phyloP scores from a whole-genome alignment of 768 basidiomycete genomes.

The Rhodotorula kratochvilovae region DNA sequence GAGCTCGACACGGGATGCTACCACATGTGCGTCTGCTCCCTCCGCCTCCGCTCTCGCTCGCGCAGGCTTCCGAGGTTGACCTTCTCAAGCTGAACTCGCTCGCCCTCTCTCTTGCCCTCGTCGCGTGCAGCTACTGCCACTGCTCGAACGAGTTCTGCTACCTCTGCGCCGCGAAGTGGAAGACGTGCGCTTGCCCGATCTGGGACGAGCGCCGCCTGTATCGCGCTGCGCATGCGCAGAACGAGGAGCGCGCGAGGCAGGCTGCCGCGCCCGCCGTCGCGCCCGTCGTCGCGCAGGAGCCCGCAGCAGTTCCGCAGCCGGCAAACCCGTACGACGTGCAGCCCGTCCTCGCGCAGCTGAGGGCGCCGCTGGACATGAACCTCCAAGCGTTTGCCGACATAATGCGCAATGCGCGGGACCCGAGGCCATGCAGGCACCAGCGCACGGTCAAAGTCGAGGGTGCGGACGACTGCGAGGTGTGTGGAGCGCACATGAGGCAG shows the following conservation, averaged over 20 bases:
- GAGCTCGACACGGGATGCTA: conserved; percentile 60
- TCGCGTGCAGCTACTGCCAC: conserved; percentile 51
- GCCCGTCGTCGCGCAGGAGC: no score
- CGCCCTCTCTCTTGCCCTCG: background rate
- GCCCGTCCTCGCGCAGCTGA: no score
- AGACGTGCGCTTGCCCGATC: conserved; percentile 58
- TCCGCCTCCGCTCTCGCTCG: no score
- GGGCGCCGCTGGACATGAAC: no score
- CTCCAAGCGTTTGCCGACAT: no score
- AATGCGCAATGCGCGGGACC: background rate
- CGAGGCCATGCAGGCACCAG: conserved; percentile 50
- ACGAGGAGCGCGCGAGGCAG: conserved; percentile 1
- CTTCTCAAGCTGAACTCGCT: background rate
- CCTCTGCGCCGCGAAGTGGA: conserved; percentile 61
- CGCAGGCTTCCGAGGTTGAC: background rate
- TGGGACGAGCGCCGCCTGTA: conserved; percentile 59
- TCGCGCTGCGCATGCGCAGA: conserved; percentile 49
- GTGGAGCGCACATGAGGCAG: conserved; percentile 49
- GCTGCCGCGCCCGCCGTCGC: conserved; percentile 42
- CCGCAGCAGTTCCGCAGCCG: no score
- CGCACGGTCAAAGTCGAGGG: conserved; percentile 54
- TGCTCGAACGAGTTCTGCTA: conserved; percentile 61
- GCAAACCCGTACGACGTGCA: no score
- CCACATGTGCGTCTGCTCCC: conserved; percentile 55
- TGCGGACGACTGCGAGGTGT: conserved; percentile 54